Conservation (phyloP, 345 rosid species). For the Boechera stricta region DNA sequence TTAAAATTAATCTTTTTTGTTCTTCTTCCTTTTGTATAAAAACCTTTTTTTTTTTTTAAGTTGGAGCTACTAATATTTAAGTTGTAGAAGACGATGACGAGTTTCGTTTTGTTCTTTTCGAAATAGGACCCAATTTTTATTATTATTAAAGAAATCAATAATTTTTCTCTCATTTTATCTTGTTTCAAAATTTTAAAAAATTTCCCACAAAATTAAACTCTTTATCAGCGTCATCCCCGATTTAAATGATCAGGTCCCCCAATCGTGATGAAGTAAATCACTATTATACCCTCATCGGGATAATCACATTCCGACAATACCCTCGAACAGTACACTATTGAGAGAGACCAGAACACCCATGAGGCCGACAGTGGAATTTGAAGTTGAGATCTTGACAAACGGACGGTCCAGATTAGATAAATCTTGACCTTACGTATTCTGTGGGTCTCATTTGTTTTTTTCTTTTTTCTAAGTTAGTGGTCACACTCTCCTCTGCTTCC, state of each 20-base stretch:
- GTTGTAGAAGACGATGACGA: slow-evolving; percentile 42
- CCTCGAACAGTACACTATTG: slow-evolving; percentile 35
- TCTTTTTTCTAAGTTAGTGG: not conserved
- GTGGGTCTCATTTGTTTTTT: slow-evolving; percentile 17
- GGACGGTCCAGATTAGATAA: slow-evolving; percentile 24
- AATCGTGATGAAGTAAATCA: not conserved
- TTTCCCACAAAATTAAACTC: slow-evolving; percentile 3
- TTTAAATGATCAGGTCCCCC: slow-evolving; percentile 35
- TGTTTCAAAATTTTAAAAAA: slow-evolving; percentile 4
- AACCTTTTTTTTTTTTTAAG: not conserved
- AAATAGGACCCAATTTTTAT: slow-evolving; percentile 3
- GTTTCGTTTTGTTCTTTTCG: slow-evolving; percentile 40
- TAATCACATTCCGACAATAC: not conserved
- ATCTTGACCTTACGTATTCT: slow-evolving; percentile 22
- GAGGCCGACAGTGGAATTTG: slow-evolving; percentile 40
- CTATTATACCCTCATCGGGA: not conserved
- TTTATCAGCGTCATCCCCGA: slow-evolving; percentile 22
- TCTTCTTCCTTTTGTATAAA: slow-evolving; percentile 2
- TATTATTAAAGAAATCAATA: not conserved
- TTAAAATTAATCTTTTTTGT: not conserved
- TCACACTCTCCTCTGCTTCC: slow-evolving; percentile 28
- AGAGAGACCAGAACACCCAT: slow-evolving; percentile 17
- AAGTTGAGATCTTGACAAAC: slow-evolving; percentile 20
- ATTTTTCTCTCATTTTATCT: not conserved
- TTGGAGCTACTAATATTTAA: slow-evolving; percentile 40